Conservation (phyloP, 1,284 basidiomycete genomes). For the Kwoniella shivajii region DNA sequence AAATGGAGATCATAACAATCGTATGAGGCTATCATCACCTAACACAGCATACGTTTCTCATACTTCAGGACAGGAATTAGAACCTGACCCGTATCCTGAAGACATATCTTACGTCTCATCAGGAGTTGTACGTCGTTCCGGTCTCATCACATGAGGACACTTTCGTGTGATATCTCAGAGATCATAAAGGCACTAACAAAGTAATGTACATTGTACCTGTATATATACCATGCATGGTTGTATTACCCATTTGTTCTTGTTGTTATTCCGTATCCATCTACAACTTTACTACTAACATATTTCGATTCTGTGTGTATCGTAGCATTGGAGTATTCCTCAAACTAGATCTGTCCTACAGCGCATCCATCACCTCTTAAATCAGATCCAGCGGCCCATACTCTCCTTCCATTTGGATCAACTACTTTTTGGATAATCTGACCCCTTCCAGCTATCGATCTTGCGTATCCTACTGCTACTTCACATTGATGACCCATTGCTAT, state of each 20-base stretch:
- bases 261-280: too few relatives aligned
- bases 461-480: conserved; percentile 64
- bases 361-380: conserved; percentile 86
- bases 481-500: conserved; percentile 85
- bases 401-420: conserved; percentile 63
- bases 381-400: conserved; percentile 84
- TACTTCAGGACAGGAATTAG: too few relatives aligned
- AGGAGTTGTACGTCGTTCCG: too few relatives aligned
- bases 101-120: too few relatives aligned
- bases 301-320: too few relatives aligned
- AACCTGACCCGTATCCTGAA: too few relatives aligned
- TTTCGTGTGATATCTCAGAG: too few relatives aligned
- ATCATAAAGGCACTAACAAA: neutral
- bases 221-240: conserved; percentile 15
- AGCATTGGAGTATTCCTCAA: neutral
- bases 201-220: neutral
- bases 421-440: conserved; percentile 85
- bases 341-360: conserved; percentile 79
- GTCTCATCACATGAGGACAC: too few relatives aligned
- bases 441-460: conserved; percentile 77
- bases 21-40: too few relatives aligned
- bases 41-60: too few relatives aligned
- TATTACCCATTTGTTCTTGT: too few relatives aligned
- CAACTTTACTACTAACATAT: too few relatives aligned
- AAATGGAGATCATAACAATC: conserved; percentile 8